phyloP scores from a whole-genome alignment of 2,329 filamentous ascomycete genomes.

The Aspergillus candidus region DNA sequence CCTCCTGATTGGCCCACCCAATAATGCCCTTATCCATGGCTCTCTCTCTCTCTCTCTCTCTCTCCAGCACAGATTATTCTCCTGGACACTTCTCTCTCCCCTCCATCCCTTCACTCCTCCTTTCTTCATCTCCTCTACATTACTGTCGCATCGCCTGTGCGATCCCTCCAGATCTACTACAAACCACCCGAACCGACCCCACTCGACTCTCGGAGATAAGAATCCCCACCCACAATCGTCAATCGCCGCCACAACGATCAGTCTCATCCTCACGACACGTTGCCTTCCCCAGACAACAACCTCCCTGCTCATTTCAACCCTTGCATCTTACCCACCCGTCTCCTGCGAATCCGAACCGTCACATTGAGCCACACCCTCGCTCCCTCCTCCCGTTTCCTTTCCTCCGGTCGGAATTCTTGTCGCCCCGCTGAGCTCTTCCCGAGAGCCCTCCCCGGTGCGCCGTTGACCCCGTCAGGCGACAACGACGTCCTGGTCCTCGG shows the following conservation, averaged over 20 bases:
- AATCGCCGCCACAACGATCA: conserved; percentile 18
- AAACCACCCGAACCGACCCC: background rate
- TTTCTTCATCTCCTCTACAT: background rate
- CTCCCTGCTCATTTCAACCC: background rate
- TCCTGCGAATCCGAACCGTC: background rate
- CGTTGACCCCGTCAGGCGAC: conserved; percentile 76
- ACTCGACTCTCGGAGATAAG: conserved; percentile 11
- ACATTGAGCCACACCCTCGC: background rate
- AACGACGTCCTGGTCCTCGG: conserved; percentile 73
- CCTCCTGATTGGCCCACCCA: conserved; percentile 29
- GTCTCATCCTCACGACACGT: conserved; percentile 7
- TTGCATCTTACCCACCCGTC: background rate
- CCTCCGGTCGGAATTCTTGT: conserved; percentile 23
- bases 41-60: conserved; percentile 5
- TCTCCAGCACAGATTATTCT: background rate
- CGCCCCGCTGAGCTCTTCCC: conserved; percentile 50
- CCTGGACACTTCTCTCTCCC: background rate
- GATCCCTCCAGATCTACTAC: conserved; percentile 1
- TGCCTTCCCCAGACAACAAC: background rate
- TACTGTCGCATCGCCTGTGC: conserved; percentile 10
- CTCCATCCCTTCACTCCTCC: conserved; percentile 2
- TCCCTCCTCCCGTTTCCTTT: conserved; percentile 5
- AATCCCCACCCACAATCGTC: conserved; percentile 3
- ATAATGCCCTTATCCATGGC: conserved; percentile 1
- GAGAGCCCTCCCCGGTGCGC: conserved; percentile 51